phyloP scores from a whole-genome alignment of 768 basidiomycete genomes.

The Leucosporidium yakuticum region DNA sequence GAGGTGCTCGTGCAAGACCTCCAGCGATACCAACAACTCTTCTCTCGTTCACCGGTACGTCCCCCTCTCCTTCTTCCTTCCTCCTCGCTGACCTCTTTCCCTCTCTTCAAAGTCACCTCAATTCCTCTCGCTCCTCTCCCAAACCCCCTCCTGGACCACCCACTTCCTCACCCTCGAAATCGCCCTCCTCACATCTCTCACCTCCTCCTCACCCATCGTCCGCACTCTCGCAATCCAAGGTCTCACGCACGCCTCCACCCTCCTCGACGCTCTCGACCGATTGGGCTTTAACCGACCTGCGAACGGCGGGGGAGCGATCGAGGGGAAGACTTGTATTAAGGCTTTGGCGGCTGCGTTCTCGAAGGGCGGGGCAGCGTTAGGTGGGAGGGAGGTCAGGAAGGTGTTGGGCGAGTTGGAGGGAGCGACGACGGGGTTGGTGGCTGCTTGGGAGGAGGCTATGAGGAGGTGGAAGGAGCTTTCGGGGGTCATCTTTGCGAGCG shows the following conservation, averaged over 20 bases:
- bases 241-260: background rate
- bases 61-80: background rate
- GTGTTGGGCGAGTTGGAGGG: background rate
- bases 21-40: background rate
- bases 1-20: background rate
- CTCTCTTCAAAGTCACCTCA: background rate
- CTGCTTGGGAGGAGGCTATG: conserved; percentile 78
- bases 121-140: background rate
- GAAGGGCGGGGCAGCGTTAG: no score
- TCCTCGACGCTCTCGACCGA: background rate
- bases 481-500: conserved; percentile 51
- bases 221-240: background rate
- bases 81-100: background rate
- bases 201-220: background rate
- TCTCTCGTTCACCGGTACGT: background rate
- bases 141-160: conserved; percentile 2
- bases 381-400: background rate
- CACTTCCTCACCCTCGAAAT: conserved; percentile 2
- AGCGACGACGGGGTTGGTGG: conserved; percentile 53
- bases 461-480: conserved; percentile 65
- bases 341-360: no score
- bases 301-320: no score
- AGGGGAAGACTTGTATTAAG: no score
- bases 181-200: conserved; percentile 1
- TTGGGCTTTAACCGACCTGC: background rate